phyloP scores from a whole-genome alignment of 768 basidiomycete species.

The Clathrus columnatus region DNA sequence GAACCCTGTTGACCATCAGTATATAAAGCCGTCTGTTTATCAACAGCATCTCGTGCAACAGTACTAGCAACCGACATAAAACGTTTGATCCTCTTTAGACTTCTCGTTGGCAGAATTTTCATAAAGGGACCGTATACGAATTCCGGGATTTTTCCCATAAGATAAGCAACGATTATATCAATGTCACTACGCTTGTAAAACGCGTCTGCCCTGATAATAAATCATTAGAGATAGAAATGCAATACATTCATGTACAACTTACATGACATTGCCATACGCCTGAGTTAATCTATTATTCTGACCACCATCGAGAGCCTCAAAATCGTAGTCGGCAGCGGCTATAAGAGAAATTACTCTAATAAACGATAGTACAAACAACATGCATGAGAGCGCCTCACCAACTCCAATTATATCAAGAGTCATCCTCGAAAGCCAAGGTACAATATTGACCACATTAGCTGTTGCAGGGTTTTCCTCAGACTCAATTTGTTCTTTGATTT shows the following conservation, averaged over 20 bases:
- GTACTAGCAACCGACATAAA: slow-evolving; percentile 19
- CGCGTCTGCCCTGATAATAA: slow-evolving; percentile 19
- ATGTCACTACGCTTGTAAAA: neutral
- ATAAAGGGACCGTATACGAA: slow-evolving; percentile 10
- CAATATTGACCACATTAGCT: slow-evolving; percentile 1
- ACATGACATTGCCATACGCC: neutral
- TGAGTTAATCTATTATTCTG: neutral
- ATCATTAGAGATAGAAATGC: slow-evolving; percentile 21
- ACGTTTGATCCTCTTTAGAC: slow-evolving; percentile 22
- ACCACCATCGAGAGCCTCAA: slow-evolving; percentile 15
- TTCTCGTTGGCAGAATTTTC: slow-evolving; percentile 23
- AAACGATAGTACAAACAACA: neutral
- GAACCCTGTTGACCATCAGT: slow-evolving; percentile 13
- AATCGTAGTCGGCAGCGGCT: slow-evolving; percentile 20
- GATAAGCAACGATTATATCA: neutral
- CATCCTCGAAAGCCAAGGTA: slow-evolving; percentile 3
- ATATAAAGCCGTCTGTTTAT: too few relatives aligned
- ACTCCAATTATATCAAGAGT: slow-evolving; percentile 8
- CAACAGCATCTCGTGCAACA: slow-evolving; percentile 16
- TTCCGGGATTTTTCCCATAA: neutral
- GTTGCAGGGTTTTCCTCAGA: neutral
- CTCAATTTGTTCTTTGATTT: too few relatives aligned
- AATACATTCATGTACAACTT: neutral
- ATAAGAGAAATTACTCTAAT: neutral
- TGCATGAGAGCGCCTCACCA: neutral